Evolutionary conservation across 345 rosid genomes (phyloP).

Genomic region (Citrus unshiu): DNA sequence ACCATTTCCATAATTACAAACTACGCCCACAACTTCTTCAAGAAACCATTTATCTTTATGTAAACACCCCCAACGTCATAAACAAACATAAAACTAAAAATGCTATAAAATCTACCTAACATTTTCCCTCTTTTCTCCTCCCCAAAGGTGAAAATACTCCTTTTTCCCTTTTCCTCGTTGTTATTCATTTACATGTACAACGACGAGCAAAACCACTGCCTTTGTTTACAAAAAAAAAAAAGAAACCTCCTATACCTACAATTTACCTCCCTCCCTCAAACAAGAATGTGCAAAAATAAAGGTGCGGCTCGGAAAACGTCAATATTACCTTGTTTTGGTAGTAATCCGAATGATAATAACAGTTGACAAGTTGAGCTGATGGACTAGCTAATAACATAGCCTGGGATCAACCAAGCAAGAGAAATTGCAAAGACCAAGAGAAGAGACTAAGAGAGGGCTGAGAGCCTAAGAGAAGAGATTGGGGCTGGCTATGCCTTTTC

Average conservation of each 20-base stretch:
- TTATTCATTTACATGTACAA: no score
- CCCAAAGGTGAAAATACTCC: slow-evolving; percentile 6
- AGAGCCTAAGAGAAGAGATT: no score
- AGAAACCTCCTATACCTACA: slow-evolving; percentile 10
- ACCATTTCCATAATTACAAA: slow-evolving; percentile 40
- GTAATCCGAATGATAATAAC: slow-evolving; percentile 48
- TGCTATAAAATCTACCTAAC: slow-evolving; percentile 24
- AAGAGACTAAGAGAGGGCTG: no score
- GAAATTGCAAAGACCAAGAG: no score
- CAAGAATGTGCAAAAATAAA: slow-evolving; percentile 23
- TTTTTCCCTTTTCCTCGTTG: slow-evolving; percentile 12
- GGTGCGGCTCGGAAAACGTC: slow-evolving; percentile 1
- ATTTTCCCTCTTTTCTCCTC: slow-evolving; percentile 17
- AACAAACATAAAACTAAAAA: slow-evolving; percentile 24
- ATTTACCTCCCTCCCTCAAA: slow-evolving; percentile 19
- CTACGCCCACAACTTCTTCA: slow-evolving; percentile 29
- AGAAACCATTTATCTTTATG: slow-evolving; percentile 32
- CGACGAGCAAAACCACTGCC: slow-evolving; percentile 21
- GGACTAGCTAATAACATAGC: slow-evolving; percentile 39
- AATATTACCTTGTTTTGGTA: slow-evolving; percentile 61
- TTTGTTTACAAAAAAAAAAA: no score
- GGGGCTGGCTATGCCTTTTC: no score
- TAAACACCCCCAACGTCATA: slow-evolving; percentile 43
- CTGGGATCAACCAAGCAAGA: no score
- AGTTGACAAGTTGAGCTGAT: slow-evolving; percentile 66